Evolutionary conservation across 371 early-diverging fungal species (phyloP), one percentile per base, ranked within the genome.

Genomic region (Ecytonucleospora hepatopenaei): DNA sequence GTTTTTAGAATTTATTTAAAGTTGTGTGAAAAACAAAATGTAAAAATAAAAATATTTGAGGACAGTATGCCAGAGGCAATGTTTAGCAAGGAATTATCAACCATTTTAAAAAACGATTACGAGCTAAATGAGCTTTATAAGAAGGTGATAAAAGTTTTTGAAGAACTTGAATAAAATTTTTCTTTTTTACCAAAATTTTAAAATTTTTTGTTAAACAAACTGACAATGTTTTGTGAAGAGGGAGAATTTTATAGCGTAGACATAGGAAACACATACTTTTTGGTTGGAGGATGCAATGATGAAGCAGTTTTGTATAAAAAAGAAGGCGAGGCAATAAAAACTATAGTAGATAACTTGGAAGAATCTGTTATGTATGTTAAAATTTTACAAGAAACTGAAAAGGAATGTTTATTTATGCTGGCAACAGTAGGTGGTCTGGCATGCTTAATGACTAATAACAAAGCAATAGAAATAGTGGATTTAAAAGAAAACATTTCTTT

Each of bases 1-100:
- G 89, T 94, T 27, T 85, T 94, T 62, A 84, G 90, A 55, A 92
- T 93, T 66, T 94, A 94, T 75, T 77, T 91, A 63, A 83, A 93
- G 58, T 82, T 97, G n/a, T 74, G 77, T 68, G 67, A 67, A 33
- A 68, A 77, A 63, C 56, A 59, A 28, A 76, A 80, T 56, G 77
- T 75, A 27, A 65, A 69, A 55, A 28, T 34, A 32, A 27, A 64
- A 12, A 27, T 72, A 12, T 40, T 21, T 8, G 62, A 57, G 5
- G 61, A 55, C 5, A 24, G 33, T 3, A 54, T 54, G 12, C 5
- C 16, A 51, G 23, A 51, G 8, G 23, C 8, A 51, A 16, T 51
- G 8, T 51, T 54, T 16, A 4, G 5, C 16, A 23, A 23, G 27
- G 12, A 55, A 16, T 30, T 55, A 15, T 55, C 16, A 12, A 3